Evolutionary conservation across 768 basidiomycete species (phyloP), one percentile per base, ranked within the genome.

Genomic region (Macrolepiota dolichaula): DNA sequence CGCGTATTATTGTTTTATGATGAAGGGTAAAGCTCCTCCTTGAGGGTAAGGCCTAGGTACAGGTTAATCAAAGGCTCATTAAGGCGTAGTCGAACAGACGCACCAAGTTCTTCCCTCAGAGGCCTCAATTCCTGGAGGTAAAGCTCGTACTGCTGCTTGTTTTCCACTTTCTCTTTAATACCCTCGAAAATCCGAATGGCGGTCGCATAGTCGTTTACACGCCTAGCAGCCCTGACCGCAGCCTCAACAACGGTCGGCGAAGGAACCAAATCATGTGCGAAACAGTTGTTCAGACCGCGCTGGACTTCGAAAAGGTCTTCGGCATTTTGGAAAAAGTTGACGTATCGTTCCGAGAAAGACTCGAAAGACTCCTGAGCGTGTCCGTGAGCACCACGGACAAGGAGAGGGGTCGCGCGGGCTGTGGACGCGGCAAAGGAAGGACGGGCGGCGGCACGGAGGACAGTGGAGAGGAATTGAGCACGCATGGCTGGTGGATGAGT

Each of bases 211-310:
- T 98, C 96, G 77, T 99, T 89, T 63, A 97, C 94, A 66, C 95
- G 86, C 65, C 97, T 82, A 22, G 92, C 86, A 59, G 95, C 94
- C 57, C 87, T 85, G 63, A 96, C 78, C 27, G 94, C 94, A 64
- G 92, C 91, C 77, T 95, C 93, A 57, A 96, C 77, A 68, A 96
- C 92, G 57, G 80, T 73, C 27, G 92, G 84, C 1, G 92, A 85
- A 4, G 94, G 94, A 13, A 97, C 95, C 64, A 97, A 85, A 75
- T 99, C 97, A 75, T 98, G 96, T 2, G 97, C 93, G 73, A 99
- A 99, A 80, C 96, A 98, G 84, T 99, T 99, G 83, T 99, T 98
- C 69, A 99, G 81, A 40, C 97, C 97, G 54, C 97, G 92, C 78
- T 99, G 96, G 65, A 99, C 91, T 81, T 99, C 97, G 72, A 99